Conservation (phyloP, 169 alveolate genomes). For the Plasmodium gonderi region DNA sequence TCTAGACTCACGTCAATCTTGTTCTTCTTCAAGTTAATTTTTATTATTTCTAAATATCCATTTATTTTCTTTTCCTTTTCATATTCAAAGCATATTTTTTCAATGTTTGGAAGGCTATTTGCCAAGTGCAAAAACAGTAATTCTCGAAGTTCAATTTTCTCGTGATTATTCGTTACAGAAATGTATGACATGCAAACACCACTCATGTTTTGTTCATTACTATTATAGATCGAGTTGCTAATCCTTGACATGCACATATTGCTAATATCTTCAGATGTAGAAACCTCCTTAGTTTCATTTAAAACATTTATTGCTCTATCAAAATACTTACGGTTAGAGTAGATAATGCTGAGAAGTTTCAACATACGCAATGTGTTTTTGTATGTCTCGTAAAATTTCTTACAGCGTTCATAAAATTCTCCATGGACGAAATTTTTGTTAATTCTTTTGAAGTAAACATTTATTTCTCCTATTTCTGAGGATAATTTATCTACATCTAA, state of each 20-base stretch:
- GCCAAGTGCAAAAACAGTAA: not conserved
- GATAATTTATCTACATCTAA: not conserved
- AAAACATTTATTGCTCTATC: not conserved
- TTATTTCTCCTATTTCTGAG: slow-evolving; percentile 11
- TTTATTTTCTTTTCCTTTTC: slow-evolving; percentile 48
- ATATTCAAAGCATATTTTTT: slow-evolving; percentile 19
- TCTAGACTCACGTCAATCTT: slow-evolving; percentile 30
- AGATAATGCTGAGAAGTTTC: not conserved
- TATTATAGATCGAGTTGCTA: too few relatives aligned
- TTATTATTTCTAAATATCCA: not conserved
- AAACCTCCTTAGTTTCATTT: not conserved
- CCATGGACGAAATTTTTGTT: slow-evolving; percentile 32
- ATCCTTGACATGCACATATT: not conserved
- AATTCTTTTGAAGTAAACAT: slow-evolving; percentile 13
- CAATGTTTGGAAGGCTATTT: not conserved
- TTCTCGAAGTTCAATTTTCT: not conserved
- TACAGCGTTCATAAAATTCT: slow-evolving; percentile 39
- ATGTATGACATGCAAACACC: too few relatives aligned
- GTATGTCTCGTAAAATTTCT: slow-evolving; percentile 1
- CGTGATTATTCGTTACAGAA: not conserved
- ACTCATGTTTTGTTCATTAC: too few relatives aligned
- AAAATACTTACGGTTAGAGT: not conserved
- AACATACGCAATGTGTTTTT: slow-evolving; percentile 10
- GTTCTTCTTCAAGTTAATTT: not conserved
- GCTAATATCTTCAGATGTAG: not conserved